phyloP scores from a whole-genome alignment of 495 filamentous ascomycete species.

The Penicillium riverlandense region DNA sequence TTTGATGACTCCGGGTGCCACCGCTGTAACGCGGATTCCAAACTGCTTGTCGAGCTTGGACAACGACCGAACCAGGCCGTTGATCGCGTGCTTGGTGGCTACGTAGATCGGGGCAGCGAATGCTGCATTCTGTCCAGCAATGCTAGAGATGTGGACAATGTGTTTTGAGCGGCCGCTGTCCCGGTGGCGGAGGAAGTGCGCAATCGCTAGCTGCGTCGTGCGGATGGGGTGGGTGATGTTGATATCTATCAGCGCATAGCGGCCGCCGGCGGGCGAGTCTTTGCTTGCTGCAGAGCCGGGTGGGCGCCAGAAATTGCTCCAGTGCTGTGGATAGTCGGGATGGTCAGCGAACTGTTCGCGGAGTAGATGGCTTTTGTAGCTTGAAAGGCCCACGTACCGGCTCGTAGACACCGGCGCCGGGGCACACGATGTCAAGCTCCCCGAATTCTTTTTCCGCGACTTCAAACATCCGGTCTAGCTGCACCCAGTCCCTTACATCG shows the following conservation, averaged over 20 bases:
- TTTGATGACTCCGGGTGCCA: constrained; percentile 60
- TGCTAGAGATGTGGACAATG: constrained; percentile 54
- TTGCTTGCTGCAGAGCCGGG: constrained; percentile 44
- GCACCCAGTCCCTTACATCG: constrained; percentile 53
- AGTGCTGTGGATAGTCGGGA: constrained; percentile 27
- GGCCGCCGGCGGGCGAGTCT: constrained; percentile 36
- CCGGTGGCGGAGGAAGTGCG: constrained; percentile 40
- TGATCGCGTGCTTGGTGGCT: constrained; percentile 57
- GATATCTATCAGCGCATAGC: constrained; percentile 56
- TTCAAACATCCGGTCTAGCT: constrained; percentile 53
- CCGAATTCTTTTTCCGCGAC: constrained; percentile 48
- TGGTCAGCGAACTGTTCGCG: background rate
- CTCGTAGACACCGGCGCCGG: constrained; percentile 64
- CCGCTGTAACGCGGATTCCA: constrained; percentile 57
- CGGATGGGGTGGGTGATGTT: constrained; percentile 66
- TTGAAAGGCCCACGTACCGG: constrained; percentile 30
- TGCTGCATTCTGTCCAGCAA: constrained; percentile 51
- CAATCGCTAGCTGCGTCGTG: constrained; percentile 56
- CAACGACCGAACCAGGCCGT: constrained; percentile 50
- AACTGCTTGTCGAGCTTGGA: constrained; percentile 40
- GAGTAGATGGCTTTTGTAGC: no score
- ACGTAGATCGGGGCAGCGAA: constrained; percentile 51
- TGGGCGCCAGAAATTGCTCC: constrained; percentile 61
- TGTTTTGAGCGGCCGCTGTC: constrained; percentile 35
- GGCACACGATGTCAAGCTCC: constrained; percentile 57